phyloP scores from a whole-genome alignment of 257 asterid species.

The Anisodus tanguticus region DNA sequence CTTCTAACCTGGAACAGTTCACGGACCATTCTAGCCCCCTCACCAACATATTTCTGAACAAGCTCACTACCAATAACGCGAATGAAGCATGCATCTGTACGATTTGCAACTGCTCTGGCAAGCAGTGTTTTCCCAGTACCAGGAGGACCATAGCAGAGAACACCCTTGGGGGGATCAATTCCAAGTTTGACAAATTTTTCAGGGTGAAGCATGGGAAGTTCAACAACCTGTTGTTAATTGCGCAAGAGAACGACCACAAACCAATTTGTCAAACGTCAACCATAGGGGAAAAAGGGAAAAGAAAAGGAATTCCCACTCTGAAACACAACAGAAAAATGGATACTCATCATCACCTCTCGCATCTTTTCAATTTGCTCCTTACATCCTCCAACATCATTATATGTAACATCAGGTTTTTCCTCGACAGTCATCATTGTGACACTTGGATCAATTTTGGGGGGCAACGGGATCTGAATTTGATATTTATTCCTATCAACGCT shows the following conservation, averaged over 20 bases:
- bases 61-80: constrained; percentile 98
- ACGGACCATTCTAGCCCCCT: constrained; percentile 99
- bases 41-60: constrained; percentile 97
- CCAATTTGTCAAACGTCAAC: neutral
- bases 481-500: constrained; percentile 94
- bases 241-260: neutral
- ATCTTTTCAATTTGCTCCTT: constrained; percentile 98
- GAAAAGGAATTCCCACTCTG: neutral
- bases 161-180: constrained; percentile 98
- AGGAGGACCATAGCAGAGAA: constrained; percentile 96
- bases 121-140: constrained; percentile 96
- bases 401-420: constrained; percentile 98
- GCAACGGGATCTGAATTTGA: constrained; percentile 97
- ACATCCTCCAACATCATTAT: constrained; percentile 97
- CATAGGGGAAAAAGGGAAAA: neutral
- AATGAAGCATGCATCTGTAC: constrained; percentile 96
- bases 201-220: constrained; percentile 99
- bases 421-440: constrained; percentile 99
- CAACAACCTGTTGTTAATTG: constrained; percentile 72
- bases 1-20: constrained; percentile 88
- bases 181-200: constrained; percentile 97
- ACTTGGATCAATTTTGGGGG: constrained; percentile 98
- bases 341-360: constrained; percentile 71
- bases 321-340: neutral
- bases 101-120: constrained; percentile 96